Conservation (phyloP, 1,284 basidiomycete species). For the Fomitopsis betulina region DNA sequence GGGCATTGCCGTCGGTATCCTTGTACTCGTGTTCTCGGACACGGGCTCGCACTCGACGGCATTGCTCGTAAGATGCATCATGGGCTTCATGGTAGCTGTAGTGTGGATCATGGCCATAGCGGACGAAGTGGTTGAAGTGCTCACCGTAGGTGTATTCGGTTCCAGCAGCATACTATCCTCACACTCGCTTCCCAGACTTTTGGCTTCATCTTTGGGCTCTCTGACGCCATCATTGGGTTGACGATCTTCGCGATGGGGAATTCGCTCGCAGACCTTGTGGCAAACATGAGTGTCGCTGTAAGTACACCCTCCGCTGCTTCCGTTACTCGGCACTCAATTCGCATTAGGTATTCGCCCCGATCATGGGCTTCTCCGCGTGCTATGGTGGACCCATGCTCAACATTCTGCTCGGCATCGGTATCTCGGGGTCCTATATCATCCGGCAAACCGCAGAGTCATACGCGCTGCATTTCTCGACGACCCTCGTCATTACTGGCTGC, state of each 20-base stretch:
- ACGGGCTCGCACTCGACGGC: slow-evolving; percentile 57
- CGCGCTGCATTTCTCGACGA: slow-evolving; percentile 73
- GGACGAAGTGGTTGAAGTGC: slow-evolving; percentile 86
- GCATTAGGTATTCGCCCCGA: slow-evolving; percentile 68
- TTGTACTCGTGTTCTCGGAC: slow-evolving; percentile 61
- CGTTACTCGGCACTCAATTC: not conserved
- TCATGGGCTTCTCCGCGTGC: slow-evolving; percentile 92
- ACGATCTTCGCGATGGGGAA: slow-evolving; percentile 97
- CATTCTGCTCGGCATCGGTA: slow-evolving; percentile 86
- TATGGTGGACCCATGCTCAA: slow-evolving; percentile 97
- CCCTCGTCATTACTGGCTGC: slow-evolving; percentile 77
- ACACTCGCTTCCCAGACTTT: slow-evolving; percentile 57
- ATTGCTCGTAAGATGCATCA: slow-evolving; percentile 74
- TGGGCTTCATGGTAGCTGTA: slow-evolving; percentile 86
- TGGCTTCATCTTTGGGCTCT: slow-evolving; percentile 90
- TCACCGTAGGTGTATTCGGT: slow-evolving; percentile 53
- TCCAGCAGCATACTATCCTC: not conserved
- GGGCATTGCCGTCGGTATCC: slow-evolving; percentile 49
- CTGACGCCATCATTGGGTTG: slow-evolving; percentile 95
- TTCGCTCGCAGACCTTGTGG: slow-evolving; percentile 93
- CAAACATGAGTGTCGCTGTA: slow-evolving; percentile 91
- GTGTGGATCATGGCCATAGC: slow-evolving; percentile 97
- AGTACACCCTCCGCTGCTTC: slow-evolving; percentile 19
- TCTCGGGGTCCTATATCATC: slow-evolving; percentile 75
- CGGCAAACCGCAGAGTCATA: slow-evolving; percentile 57